Base-by-base conservation (phyloP, 148 eudicot species). In the Camellia sinensis region DNA sequence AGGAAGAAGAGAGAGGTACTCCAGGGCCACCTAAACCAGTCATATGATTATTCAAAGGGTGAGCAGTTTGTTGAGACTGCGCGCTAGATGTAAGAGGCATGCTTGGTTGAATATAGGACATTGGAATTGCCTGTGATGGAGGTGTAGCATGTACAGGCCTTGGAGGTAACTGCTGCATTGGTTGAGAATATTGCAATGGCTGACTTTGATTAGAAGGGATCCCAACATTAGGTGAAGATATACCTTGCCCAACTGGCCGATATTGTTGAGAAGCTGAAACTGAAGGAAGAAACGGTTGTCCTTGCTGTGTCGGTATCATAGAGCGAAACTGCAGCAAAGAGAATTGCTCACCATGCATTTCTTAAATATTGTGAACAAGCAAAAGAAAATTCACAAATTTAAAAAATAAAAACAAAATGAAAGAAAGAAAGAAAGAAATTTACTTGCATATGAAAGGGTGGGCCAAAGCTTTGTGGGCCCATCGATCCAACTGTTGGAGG, bases 371-470 rank as follows among this genome's bases (percentile, higher is more conserved):
- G 29, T 29, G 59, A 50, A 22, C 12, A 2, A 77, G 37, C 57
- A 76, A 15, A 63, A 45, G 37, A 50, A 37, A 44, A 40, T 46
- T 15, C 13, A 40, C 46, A 67, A 7, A 74, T 22, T 2, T 57
- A 50, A 41, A 43, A 76, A 43, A 59, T 75, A 64, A 59, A 10
- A 29, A 29, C 1, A 29, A 29, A 29, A 29, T 29, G 37, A 29
- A 29, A 29, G 37, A 29, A 29, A 29, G 29, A 29, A 29, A 29
- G 37, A 29, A 78, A 41, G 40, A 64, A 19, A 17, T 14, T 82
- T 88, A 94, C 98, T 87, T 91, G 98, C 87, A 89, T 85, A 21
- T 93, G 82, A 70, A 74, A 83, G 44, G 95, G 88, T 83, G 89
- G 85, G 73, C 86, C 94, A 81, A 75, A 95, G 80, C 71, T 89